Evolutionary conservation across 495 filamentous ascomycete genomes (phyloP), one percentile per base, ranked within the genome.

Genomic region (Cercophora sp.): DNA sequence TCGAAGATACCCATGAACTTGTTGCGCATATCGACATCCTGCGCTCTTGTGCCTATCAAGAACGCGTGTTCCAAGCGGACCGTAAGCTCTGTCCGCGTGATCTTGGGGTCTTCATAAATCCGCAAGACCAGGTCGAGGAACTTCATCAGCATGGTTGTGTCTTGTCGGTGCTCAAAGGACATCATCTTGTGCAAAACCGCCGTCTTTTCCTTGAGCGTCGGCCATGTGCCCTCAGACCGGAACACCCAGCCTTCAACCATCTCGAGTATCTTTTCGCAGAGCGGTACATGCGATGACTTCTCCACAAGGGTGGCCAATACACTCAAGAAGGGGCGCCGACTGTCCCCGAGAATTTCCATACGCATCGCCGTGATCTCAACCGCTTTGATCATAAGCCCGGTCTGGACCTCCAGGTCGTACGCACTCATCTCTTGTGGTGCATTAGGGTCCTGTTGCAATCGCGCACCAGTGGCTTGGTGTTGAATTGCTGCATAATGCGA

Each of bases 161-260:
- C 91, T 9, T 78, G 66, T 19, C 91, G 80, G 43, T 86, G 80
- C 65, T 99, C 94, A 53, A 99, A 97, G 0, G 90, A 82, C 32
- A 96, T 71, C 94, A 99, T 99, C 70, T 99, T 99, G 60, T 90
- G 88, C 15, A 99, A 66, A 0, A 99, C 92, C 1, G 94, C 94
- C 1, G 89, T 96, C 72, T 97, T 97, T 69, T 99, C 94, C 64
- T 99, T 99, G 4, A 97, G 73, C 0, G 92, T 96, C 2, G 94
- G 94, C 80, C 91, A 96, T 4, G 88, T 87, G 51, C 96, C 91
- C 25, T 86, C 88, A 1, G 89, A 91, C 47, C 88, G 79, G 78
- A 99, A 97, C 10, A 97, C 86, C 94, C 94, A 99, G 4, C 73
- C 74, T 61, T 96, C 90, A n/a, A 96, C 91, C 80, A 97, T 92